Evolutionary conservation across 768 basidiomycete species (phyloP), one percentile per base, ranked within the genome.

Genomic region (Trichaptum fuscoviolaceum): DNA sequence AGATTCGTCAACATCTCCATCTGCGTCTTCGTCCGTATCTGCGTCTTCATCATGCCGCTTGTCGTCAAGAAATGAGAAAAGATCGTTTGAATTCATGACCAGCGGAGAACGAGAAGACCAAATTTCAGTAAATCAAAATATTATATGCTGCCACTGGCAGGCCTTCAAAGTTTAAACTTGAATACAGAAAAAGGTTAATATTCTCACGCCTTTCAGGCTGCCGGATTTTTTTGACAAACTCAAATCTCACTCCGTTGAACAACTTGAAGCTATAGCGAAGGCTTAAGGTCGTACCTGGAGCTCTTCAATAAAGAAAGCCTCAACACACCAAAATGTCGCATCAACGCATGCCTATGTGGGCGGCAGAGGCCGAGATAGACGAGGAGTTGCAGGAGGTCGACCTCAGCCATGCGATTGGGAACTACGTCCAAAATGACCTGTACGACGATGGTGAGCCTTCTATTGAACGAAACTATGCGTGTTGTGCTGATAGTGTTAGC

Each of bases 331-430:
- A 64, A 69, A 87, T 88, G 82, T 78, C 85, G 61, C 84, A 87
- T 77, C 89, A 88, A 77, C 84, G 90, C 35, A 84, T 85, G 65
- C 81, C 87, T 34, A 72, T 91, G 25, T 93, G 91, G 91, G 85
- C 85, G n/a, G 81, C 88, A 7, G 92, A 93, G 71, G 83, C 85
- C 7, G 92, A 93, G 72, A 81, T 92, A 67, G 92, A 93, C 68
- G 90, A 92, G 67, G 92, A 87, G 30, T 77, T 86, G 25, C 81
- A 83, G 69, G 86, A 91, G 71, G 88, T 89, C 42, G 90, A 91
- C 71, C 80, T 92, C 59, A 84, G 83, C 68, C 80, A 90, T 64
- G 85, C 87, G 15, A 84, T 89, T 67, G 89, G 85, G 67, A 87
- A 79, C 72, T 90, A 88, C 71, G 87, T 85, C n/a, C 88, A 87